Percentiles rank a stretch among this genome's conserved stretches.
Conservation (phyloP, 2,329 filamentous ascomycete species). For the Claviceps monticola region DNA sequence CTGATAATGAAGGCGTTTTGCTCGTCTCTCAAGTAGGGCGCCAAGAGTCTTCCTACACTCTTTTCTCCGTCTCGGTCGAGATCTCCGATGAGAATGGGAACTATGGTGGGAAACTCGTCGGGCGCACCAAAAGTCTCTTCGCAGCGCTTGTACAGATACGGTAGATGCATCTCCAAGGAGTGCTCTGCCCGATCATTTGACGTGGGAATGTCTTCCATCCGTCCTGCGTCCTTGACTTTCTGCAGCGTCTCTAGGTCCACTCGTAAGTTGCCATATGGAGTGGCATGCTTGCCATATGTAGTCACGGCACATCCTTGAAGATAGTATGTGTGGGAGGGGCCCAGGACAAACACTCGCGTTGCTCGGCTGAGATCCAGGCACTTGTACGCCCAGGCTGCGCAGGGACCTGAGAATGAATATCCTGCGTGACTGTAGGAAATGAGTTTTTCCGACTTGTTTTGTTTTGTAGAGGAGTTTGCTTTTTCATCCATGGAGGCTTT, state of each 20-base stretch:
- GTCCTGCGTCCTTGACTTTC: conserved; percentile 27
- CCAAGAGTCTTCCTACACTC: conserved; percentile 53
- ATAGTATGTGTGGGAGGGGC: conserved; percentile 81
- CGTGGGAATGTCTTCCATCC: conserved; percentile 42
- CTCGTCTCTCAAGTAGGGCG: conserved; percentile 63
- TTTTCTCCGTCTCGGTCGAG: conserved; percentile 52
- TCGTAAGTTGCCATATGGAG: conserved; percentile 56
- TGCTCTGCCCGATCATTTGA: conserved; percentile 69
- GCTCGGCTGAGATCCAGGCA: conserved; percentile 66
- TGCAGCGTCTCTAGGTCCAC: conserved; percentile 47
- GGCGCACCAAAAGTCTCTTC: conserved; percentile 33
- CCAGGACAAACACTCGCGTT: conserved; percentile 83
- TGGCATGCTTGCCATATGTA: conserved; percentile 54
- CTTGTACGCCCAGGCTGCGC: conserved; percentile 92
- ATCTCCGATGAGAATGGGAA: conserved; percentile 77
- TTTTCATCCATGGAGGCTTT: neutral
- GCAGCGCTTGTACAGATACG: conserved; percentile 75
- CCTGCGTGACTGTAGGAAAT: conserved; percentile 62
- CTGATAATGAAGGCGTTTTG: conserved; percentile 75
- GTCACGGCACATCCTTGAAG: conserved; percentile 67
- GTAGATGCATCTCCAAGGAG: conserved; percentile 91
- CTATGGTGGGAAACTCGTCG: conserved; percentile 53
- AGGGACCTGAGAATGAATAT: conserved; percentile 80
- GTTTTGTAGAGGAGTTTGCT: neutral
- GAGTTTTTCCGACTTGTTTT: neutral